Base-by-base conservation (phyloP, 2,329 filamentous ascomycete genomes). In the Ophiocordyceps sinensis region DNA sequence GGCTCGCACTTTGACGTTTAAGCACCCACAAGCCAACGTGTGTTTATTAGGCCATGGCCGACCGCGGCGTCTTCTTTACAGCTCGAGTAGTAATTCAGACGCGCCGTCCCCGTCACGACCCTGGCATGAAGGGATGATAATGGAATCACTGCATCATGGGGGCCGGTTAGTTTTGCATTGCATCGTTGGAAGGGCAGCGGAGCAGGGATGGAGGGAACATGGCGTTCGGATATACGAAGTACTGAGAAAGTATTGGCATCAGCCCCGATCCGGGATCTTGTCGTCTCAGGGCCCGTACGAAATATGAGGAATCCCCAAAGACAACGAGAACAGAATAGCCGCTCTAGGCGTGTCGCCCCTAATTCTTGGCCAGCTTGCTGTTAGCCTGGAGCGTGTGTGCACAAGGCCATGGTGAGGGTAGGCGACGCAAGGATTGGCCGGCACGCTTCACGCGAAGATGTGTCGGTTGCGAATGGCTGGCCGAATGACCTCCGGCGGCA, bases 1-100 rank as follows among this genome's bases (percentile, higher is more conserved):
- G 67, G 67, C 43, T 68, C 71, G 38, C 71, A 78, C 43, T 81
- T 82, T 59, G 76, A 82, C 55, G 68, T 76, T 60, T 80, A 66
- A 70, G 13, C 29, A 17, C 15, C n/a, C n/a, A 4, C 10, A 19
- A 10, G 15, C 9, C 28, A n/a, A 13, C 29, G 36, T 5, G 28
- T 17, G 28, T 15, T 6, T 14, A 10, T 4, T 35, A 14, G 14
- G 5, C 17, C 6, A 6, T 35, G 13, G 15, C n/a, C 23, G 37
- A 39, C 28, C 14, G 4, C 34, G 15, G 37, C 37, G 15, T 38
- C 7, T 41, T 31, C 23, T 34, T 4, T 31, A 3, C 13, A 37
- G 35, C 9, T 30, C 30, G 23, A 32, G 28, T 7, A 23, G 17
- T 28, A 28, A n/a, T 14, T 17, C 31, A 3, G 6, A 15, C 28